These are phyloP conservation scores for Umbelopsis isabellina DNA, from an alignment of 192 early-diverging fungal species.

Conservation along the genomic window DNA sequence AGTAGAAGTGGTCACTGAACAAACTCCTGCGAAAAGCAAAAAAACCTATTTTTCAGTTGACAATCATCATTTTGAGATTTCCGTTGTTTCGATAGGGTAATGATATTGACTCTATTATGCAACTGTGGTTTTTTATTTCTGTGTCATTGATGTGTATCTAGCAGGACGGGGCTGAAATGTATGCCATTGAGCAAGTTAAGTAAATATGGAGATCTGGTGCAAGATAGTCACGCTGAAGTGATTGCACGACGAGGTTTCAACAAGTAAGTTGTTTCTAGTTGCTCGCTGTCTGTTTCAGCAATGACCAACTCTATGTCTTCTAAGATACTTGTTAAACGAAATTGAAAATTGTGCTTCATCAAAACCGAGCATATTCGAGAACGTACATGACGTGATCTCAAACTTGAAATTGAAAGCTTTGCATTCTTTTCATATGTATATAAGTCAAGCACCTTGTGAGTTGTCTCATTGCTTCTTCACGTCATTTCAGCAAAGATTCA, in stretches of 20 bases:
- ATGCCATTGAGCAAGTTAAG: conserved; percentile 61
- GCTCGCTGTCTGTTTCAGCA: background rate
- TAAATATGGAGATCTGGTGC: conserved; percentile 63
- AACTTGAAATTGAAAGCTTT: conserved; percentile 19
- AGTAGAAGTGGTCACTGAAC: background rate
- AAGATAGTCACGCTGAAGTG: conserved; percentile 91
- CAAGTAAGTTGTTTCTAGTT: conserved; percentile 45
- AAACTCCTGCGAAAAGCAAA: background rate
- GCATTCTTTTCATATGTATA: conserved; percentile 71
- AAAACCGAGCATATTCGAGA: conserved; percentile 5
- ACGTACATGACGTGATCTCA: background rate
- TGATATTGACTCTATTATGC: background rate
- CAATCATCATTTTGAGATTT: conserved; percentile 29
- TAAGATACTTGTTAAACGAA: background rate
- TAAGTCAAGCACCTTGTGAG: conserved; percentile 78
- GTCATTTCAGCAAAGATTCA: background rate
- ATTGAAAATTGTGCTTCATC: background rate
- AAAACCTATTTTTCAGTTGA: conserved; percentile 19
- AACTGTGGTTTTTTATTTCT: background rate
- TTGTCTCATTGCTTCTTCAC: background rate
- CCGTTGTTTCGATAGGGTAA: conserved; percentile 56
- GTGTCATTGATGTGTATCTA: background rate
- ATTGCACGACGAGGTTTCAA: conserved; percentile 80
- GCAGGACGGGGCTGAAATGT: conserved; percentile 88
- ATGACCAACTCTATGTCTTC: conserved; percentile 1